Conservation (phyloP, 1,139 yeast genomes). For the Suhomyces taliae region DNA sequence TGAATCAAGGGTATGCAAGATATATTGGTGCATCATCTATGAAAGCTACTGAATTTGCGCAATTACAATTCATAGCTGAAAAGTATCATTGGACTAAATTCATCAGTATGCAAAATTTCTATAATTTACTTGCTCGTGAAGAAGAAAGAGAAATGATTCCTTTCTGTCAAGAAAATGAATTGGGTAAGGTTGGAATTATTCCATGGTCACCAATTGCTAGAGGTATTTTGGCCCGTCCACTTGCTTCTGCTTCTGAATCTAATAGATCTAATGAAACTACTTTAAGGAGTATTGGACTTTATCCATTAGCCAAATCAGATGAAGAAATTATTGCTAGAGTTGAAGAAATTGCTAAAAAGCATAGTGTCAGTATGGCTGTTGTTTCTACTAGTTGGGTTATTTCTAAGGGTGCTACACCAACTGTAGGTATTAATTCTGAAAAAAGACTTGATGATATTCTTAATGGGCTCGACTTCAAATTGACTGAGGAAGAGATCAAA, state of each 20-base stretch:
- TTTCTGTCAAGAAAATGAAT: constrained; percentile 39
- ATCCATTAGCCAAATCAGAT: constrained; percentile 17
- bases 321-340: constrained; percentile 49
- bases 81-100: constrained; percentile 40
- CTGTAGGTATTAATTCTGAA: constrained; percentile 53
- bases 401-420: constrained; percentile 50
- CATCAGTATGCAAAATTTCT: constrained; percentile 58
- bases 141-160: constrained; percentile 63
- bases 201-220: constrained; percentile 56
- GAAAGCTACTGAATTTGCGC: constrained; percentile 19
- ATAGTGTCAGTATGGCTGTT: constrained; percentile 49
- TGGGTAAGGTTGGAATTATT: constrained; percentile 46
- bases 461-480: constrained; percentile 39
- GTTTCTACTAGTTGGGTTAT: constrained; percentile 57
- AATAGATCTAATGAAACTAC: constrained; percentile 19
- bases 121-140: constrained; percentile 56
- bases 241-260: constrained; percentile 17
- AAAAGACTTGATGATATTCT: constrained; percentile 56
- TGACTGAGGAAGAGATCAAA: constrained; percentile 45
- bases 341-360: constrained; percentile 49
- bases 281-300: constrained; percentile 10
- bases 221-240: constrained; percentile 48
- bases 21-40: constrained; percentile 23
- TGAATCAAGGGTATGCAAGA: constrained; percentile 15
- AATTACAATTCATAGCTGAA: constrained; percentile 19